Conservation (phyloP, 2,329 filamentous ascomycete genomes). For the Torrubiella hemipterigena region DNA sequence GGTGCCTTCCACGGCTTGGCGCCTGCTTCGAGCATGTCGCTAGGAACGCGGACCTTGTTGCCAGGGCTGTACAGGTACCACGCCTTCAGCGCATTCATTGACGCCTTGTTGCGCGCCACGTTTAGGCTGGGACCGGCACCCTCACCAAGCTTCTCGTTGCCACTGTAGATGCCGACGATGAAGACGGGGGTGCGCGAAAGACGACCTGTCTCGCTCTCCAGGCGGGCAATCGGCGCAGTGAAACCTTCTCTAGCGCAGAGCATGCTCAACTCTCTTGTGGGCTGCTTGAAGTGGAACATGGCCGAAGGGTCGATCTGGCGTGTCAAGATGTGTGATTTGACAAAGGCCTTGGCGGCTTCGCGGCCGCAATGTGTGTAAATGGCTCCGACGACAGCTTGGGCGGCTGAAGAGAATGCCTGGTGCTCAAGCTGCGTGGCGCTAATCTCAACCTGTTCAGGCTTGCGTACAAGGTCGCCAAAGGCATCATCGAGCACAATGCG, state of each 20-base stretch:
- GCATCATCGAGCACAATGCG: slow-evolving; percentile 73
- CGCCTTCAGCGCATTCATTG: slow-evolving; percentile 74
- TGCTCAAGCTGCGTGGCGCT: slow-evolving; percentile 60
- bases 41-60: slow-evolving; percentile 51
- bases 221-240: slow-evolving; percentile 70
- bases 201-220: slow-evolving; percentile 85
- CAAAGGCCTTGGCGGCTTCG: slow-evolving; percentile 68
- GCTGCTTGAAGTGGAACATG: slow-evolving; percentile 76
- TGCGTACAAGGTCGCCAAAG: slow-evolving; percentile 53
- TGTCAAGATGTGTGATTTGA: slow-evolving; percentile 71
- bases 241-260: slow-evolving; percentile 86
- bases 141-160: slow-evolving; percentile 83
- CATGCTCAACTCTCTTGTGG: slow-evolving; percentile 69
- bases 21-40: slow-evolving; percentile 52
- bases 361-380: slow-evolving; percentile 78
- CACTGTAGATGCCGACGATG: slow-evolving; percentile 88
- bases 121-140: slow-evolving; percentile 69
- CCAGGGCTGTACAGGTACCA: slow-evolving; percentile 94
- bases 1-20: slow-evolving; percentile 54
- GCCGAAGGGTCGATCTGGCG: slow-evolving; percentile 63
- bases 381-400: slow-evolving; percentile 72
- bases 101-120: slow-evolving; percentile 65
- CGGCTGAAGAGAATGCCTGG: slow-evolving; percentile 60
- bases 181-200: slow-evolving; percentile 77
- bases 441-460: slow-evolving; percentile 16